Base-by-base conservation (phyloP, 164 flowering plant species). In the Malania oleifera region DNA sequence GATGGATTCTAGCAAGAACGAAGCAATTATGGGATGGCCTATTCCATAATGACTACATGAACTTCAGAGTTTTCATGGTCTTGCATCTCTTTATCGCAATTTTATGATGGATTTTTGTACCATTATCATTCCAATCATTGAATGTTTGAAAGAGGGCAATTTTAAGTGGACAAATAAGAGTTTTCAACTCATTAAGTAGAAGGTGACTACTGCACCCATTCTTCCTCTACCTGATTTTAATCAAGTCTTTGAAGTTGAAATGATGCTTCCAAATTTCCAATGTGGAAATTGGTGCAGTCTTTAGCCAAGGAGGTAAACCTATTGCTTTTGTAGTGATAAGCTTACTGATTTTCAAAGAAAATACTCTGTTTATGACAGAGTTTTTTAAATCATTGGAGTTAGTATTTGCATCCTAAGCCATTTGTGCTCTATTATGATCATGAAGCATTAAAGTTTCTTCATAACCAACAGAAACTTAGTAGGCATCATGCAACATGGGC, bases 341-440 rank as follows among this genome's bases (percentile, higher is more conserved):
- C 27, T 58, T n/a, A n/a, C n/a, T n/a, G n/a, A n/a, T n/a, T n/a
- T n/a, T n/a, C n/a, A n/a, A n/a, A n/a, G n/a, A n/a, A n/a, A n/a
- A n/a, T n/a, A n/a, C n/a, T 58, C 44, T 58, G 61, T 38, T 8
- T 5, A 28, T 1, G 26, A 26, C 2, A 17, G 41, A 31, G 39
- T 38, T 46, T 18, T 44, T 18, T 44, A 5, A 40, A 44, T 7
- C n/a, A 11, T 2, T 57, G 61, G 52, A 18, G 31, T 13, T 38
- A 57, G n/a, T 39, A 39, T 39, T 39, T 39, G 15, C 15, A 15
- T 9, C 26, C 54, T 18, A 41, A 40, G 7, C 47, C 25, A 12
- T 54, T 62, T 15, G 39, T 62, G n/a, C 19, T 62, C 23, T 49
- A 34, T 25, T 41, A 52, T 3, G 66, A 62, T n/a, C 59, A 62